Conservation (phyloP, 495 filamentous ascomycete genomes). For the Parathielavia appendiculata region DNA sequence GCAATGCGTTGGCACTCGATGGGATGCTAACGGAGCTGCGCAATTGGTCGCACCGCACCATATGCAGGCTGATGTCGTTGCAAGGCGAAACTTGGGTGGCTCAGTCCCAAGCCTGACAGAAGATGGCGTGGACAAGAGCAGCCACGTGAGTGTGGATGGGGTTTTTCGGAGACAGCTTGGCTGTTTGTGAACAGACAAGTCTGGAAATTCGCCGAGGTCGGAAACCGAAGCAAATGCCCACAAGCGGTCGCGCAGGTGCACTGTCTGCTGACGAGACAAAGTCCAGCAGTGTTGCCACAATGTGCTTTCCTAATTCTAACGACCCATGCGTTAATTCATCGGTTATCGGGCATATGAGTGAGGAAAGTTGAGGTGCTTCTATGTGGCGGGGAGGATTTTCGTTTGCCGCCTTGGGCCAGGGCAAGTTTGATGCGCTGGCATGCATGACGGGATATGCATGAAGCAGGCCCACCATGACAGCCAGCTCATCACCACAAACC, state of each 20-base stretch:
- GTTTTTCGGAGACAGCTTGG: neutral
- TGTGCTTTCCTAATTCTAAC: constrained; percentile 14
- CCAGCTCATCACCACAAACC: constrained; percentile 35
- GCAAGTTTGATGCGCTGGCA: constrained; percentile 52
- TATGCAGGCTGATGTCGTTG: constrained; percentile 56
- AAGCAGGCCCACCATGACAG: constrained; percentile 45
- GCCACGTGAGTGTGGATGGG: constrained; percentile 41
- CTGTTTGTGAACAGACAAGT: constrained; percentile 20
- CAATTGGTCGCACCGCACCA: constrained; percentile 51
- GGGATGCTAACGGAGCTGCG: constrained; percentile 45
- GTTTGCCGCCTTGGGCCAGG: constrained; percentile 45
- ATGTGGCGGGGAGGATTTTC: constrained; percentile 36
- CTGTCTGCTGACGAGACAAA: constrained; percentile 10
- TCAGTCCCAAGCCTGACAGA: constrained; percentile 34
- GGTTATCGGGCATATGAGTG: constrained; percentile 31
- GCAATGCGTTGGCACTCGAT: constrained; percentile 55
- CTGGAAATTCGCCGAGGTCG: constrained; percentile 20
- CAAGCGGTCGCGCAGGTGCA: constrained; percentile 18
- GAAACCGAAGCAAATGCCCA: neutral
- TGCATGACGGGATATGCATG: constrained; percentile 55
- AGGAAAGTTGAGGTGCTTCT: constrained; percentile 30
- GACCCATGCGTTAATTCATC: constrained; percentile 38
- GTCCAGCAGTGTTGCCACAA: neutral
- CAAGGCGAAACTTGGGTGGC: constrained; percentile 46
- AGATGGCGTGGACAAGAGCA: constrained; percentile 30